Evolutionary conservation across 371 early-diverging fungal species (phyloP).

Genomic region (Rhizopus delemar): DNA sequence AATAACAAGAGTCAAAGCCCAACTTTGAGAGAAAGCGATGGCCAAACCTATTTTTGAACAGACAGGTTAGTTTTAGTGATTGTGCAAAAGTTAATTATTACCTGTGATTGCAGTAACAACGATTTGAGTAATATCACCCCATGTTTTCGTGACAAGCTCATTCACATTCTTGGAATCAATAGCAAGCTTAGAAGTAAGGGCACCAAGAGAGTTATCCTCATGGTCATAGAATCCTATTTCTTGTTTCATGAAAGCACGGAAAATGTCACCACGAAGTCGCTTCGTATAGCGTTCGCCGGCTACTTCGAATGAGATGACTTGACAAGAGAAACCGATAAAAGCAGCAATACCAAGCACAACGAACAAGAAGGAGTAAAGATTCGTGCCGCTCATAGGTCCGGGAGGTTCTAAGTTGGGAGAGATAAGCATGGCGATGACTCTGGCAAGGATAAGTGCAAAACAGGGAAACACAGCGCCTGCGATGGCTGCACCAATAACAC

Average conservation of each 20-base stretch:
- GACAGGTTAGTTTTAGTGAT: background rate
- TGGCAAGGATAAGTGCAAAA: conserved; percentile 50
- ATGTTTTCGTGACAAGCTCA: conserved; percentile 67
- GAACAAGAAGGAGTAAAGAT: conserved; percentile 81
- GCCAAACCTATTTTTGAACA: conserved; percentile 27
- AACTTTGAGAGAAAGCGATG: conserved; percentile 54
- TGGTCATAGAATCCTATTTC: conserved; percentile 89
- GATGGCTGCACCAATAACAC: conserved; percentile 48
- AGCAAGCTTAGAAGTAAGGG: conserved; percentile 79
- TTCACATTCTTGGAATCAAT: conserved; percentile 77
- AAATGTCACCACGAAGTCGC: conserved; percentile 59
- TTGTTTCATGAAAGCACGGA: conserved; percentile 71
- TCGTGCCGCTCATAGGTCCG: conserved; percentile 54
- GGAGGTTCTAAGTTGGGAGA: conserved; percentile 17
- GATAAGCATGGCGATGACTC: conserved; percentile 40
- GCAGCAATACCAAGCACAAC: conserved; percentile 60
- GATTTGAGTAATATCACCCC: conserved; percentile 64
- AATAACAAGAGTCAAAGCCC: conserved; percentile 64
- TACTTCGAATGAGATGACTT: conserved; percentile 44
- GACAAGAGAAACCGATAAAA: conserved; percentile 46
- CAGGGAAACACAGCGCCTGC: conserved; percentile 64
- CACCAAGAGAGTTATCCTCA: conserved; percentile 80
- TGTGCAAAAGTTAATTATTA: background rate
- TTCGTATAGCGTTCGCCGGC: conserved; percentile 63
- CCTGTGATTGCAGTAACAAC: conserved; percentile 49